Conservation (phyloP, 306 rosid species). For the Nissolia schottii region DNA sequence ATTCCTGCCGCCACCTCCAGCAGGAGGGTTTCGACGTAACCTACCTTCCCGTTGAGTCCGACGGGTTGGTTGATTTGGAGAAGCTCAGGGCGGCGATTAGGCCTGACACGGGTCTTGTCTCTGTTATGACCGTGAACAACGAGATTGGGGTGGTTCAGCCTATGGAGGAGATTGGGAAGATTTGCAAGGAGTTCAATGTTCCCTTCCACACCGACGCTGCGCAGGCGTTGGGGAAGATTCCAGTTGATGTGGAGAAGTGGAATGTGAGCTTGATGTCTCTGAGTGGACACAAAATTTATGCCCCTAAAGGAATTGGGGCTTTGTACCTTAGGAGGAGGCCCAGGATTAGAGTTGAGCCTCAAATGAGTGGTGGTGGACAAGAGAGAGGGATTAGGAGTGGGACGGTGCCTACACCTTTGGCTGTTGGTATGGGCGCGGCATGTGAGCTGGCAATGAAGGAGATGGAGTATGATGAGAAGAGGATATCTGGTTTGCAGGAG, state of each 20-base stretch:
- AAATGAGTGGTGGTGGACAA: conserved; percentile 97
- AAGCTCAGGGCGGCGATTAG: conserved; percentile 62
- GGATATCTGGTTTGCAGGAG: conserved; percentile 55
- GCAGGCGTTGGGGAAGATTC: conserved; percentile 91
- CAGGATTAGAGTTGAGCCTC: conserved; percentile 95
- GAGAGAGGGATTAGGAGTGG: conserved; percentile 95
- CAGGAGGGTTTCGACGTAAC: conserved; percentile 87
- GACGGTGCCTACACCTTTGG: conserved; percentile 83
- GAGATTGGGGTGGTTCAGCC: conserved; percentile 96
- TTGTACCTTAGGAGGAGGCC: conserved; percentile 81
- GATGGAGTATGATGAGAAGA: conserved; percentile 74
- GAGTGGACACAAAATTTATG: conserved; percentile 89
- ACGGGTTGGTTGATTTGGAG: conserved; percentile 70
- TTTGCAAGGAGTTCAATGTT: conserved; percentile 73
- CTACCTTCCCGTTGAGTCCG: conserved; percentile 66
- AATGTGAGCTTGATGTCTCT: conserved; percentile 92
- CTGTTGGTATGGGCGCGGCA: conserved; percentile 88
- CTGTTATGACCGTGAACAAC: conserved; percentile 91
- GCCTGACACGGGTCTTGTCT: conserved; percentile 76
- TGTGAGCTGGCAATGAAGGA: conserved; percentile 79
- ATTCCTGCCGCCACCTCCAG: conserved; percentile 89
- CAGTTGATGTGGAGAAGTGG: conserved; percentile 77
- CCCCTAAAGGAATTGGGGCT: conserved; percentile 84
- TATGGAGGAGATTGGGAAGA: conserved; percentile 69
- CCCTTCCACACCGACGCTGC: conserved; percentile 96